phyloP scores from a whole-genome alignment of 2,329 filamentous ascomycete species.

The Aspergillus sp. region DNA sequence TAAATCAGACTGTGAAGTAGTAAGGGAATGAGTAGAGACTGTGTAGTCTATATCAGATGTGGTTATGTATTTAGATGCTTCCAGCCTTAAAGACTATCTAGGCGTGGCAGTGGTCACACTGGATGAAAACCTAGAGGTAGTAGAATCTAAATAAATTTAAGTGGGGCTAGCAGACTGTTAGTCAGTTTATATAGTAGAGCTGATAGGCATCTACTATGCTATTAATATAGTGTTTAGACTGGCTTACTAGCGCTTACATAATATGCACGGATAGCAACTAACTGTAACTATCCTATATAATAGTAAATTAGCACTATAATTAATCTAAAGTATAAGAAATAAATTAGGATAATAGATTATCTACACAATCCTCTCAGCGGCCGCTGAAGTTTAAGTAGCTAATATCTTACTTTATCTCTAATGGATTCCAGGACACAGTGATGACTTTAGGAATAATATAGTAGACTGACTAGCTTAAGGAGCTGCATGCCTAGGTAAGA shows the following conservation, averaged over 20 bases:
- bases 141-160: constrained; percentile 1
- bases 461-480: background rate
- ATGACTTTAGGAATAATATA: background rate
- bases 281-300: constrained; percentile 8
- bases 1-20: no score
- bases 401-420: background rate
- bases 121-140: background rate
- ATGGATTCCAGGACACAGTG: constrained; percentile 3
- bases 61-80: no score
- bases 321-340: constrained; percentile 11
- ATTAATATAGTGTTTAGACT: constrained; percentile 5
- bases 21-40: no score
- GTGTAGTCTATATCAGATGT: no score
- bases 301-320: constrained; percentile 9
- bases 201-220: constrained; percentile 11
- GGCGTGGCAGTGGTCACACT: background rate
- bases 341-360: constrained; percentile 6
- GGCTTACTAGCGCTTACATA: background rate
- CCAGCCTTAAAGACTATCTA: no score
- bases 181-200: constrained; percentile 11
- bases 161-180: constrained; percentile 7
- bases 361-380: constrained; percentile 5
- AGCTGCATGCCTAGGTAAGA: background rate
- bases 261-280: background rate
- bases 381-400: background rate